Base-by-base conservation (phyloP, 2,329 filamentous ascomycete genomes). In the Drechslerella dactyloides region DNA sequence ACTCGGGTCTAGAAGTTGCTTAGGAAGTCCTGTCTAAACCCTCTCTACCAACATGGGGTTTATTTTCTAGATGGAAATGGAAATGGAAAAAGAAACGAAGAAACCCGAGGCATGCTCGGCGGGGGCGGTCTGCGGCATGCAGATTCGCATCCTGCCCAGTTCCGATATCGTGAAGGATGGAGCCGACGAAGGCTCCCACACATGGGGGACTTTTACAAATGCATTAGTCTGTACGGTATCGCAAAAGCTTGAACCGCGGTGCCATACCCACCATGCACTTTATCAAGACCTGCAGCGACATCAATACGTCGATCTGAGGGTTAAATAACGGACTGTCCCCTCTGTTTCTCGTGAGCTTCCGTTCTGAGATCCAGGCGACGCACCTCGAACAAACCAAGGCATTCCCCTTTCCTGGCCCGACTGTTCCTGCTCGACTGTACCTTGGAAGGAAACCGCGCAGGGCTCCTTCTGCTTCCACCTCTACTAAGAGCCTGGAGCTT, bases 351-450 rank as follows among this genome's bases (percentile, higher is more conserved):
- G 59, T 44, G 40, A 70, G 46, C 50, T 70, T 70, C 59, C 54
- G 54, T 70, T 70, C 66, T 70, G 21, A 63, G 61, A 64, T 56
- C 42, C 66, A 70, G 66, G 59, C 66, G 46, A 53, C 63, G 59
- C 59, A 59, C 66, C 63, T 59, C 57, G 46, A 65, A 24, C 66
- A 35, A 33, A 33, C 27, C 52, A 46, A 46, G 35, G 11, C 35
- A 54, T 27, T 40, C 19, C 51, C 40, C 27, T 35, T 52, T 61
- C 61, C 17, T 64, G 37, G 53, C 58, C 54, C 44, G 50, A 52
- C 2, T 42, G 35, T 42, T n/a, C 57, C 13, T 51, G 27, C 44
- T 33, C 42, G 37, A 51, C 40, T 44, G 44, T 37, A 48, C 23
- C 56, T 68, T 58, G 54, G 46, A 62, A 27, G 48, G 44, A n/a